Conservation (phyloP, 371 early-diverging fungal genomes). For the Neoconidiobolus thromboides region DNA sequence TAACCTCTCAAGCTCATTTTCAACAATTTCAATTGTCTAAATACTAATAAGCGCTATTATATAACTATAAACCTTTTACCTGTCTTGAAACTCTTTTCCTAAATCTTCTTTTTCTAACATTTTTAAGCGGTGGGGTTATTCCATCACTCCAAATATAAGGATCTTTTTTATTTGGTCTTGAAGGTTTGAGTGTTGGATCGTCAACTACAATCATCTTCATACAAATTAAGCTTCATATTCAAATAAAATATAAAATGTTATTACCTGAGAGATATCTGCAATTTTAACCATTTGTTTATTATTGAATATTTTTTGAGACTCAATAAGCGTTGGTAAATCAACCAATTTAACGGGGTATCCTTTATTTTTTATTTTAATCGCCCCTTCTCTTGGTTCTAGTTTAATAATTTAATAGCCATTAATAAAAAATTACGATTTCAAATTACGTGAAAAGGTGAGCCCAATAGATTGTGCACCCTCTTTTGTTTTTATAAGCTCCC, state of each 20-base stretch:
- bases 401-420: too few species aligned
- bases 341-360: conserved; percentile 49
- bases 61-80: conserved; percentile 16
- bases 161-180: conserved; percentile 18
- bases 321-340: conserved; percentile 91
- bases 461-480: background rate
- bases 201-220: conserved; percentile 39
- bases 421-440: background rate
- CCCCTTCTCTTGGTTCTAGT: too few species aligned
- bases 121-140: conserved; percentile 73
- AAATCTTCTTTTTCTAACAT: conserved; percentile 74
- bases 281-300: conserved; percentile 92
- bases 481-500: background rate
- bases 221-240: background rate
- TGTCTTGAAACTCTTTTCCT: conserved; percentile 71
- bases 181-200: conserved; percentile 14
- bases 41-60: conserved; percentile 8
- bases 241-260: conserved; percentile 6
- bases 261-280: conserved; percentile 88
- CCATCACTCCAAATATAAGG: conserved; percentile 59
- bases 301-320: conserved; percentile 89
- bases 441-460: conserved; percentile 8
- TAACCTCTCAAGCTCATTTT: conserved; percentile 68
- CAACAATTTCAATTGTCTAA: conserved; percentile 74
- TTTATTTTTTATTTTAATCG: conserved; percentile 19